These are phyloP conservation scores for Sanghuangporus baumii DNA, from an alignment of 1,284 basidiomycete genomes.

Conservation along the genomic window DNA sequence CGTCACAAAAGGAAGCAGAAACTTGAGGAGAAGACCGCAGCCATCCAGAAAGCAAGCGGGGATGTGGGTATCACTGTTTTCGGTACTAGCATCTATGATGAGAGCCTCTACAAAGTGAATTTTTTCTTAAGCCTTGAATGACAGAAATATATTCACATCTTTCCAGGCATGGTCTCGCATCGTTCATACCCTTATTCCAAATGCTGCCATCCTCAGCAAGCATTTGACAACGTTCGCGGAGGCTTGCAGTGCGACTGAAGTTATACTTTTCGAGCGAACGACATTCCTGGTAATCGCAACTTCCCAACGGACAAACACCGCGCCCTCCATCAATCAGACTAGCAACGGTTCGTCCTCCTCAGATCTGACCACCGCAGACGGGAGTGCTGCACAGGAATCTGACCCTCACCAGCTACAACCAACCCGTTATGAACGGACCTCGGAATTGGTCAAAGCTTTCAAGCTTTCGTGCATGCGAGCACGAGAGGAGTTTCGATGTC, in stretches of 20 bases:
- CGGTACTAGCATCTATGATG: constrained; percentile 98
- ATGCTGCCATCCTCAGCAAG: constrained; percentile 80
- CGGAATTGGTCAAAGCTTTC: constrained; percentile 93
- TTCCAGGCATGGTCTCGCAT: constrained; percentile 94
- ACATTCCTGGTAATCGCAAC: constrained; percentile 96
- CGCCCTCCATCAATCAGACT: constrained; percentile 11
- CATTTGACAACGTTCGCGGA: constrained; percentile 84
- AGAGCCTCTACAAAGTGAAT: constrained; percentile 89
- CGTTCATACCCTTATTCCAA: constrained; percentile 94
- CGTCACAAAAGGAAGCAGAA: constrained; percentile 51
- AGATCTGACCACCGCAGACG: constrained; percentile 16
- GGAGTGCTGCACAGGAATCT: constrained; percentile 21
- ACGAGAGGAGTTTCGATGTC: constrained; percentile 73
- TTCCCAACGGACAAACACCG: constrained; percentile 35
- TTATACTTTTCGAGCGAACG: constrained; percentile 93
- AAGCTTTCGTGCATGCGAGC: constrained; percentile 84
- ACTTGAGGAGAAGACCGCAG: constrained; percentile 65
- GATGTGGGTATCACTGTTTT: constrained; percentile 63
- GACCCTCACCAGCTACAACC: constrained; percentile 53
- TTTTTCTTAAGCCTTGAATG: not conserved
- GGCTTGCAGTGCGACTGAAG: constrained; percentile 86
- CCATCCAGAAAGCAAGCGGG: constrained; percentile 61
- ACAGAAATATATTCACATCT: constrained; percentile 4
- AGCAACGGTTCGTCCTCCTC: constrained; percentile 27
- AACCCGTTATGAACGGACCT: constrained; percentile 92